phyloP scores from a whole-genome alignment of 1,284 basidiomycete genomes.

The Fereydounia khargensis region DNA sequence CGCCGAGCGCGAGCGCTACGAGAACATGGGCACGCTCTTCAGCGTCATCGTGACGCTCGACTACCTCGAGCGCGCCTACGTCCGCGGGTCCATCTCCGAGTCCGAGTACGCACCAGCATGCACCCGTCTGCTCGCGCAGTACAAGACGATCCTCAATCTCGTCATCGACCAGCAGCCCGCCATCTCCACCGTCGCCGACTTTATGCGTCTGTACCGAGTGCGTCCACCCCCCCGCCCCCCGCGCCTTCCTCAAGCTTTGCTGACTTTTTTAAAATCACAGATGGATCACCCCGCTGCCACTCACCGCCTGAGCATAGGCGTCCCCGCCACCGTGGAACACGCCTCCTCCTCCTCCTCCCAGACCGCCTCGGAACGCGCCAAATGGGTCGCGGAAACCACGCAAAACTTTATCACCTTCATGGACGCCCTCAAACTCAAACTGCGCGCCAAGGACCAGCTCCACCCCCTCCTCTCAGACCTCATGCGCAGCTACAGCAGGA shows the following conservation, averaged over 20 bases:
- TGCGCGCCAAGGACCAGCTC: conserved; percentile 93
- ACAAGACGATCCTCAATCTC: conserved; percentile 93
- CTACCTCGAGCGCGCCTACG: conserved; percentile 91
- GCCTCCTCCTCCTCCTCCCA: conserved; percentile 61
- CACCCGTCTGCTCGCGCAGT: conserved; percentile 84
- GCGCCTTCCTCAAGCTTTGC: too few species aligned
- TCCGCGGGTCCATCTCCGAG: conserved; percentile 80
- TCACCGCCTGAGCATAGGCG: conserved; percentile 84
- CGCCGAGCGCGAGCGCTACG: conserved; percentile 83
- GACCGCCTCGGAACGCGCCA: conserved; percentile 73
- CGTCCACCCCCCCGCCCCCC: too few species aligned
- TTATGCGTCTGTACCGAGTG: conserved; percentile 86
- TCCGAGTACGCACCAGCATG: conserved; percentile 96
- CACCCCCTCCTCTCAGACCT: conserved; percentile 92
- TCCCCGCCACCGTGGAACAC: conserved; percentile 95
- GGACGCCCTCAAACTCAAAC: conserved; percentile 88
- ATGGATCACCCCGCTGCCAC: conserved; percentile 93
- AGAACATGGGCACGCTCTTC: conserved; percentile 84
- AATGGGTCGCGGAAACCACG: conserved; percentile 98
- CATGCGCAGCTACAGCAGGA: conserved; percentile 67
- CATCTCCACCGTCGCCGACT: conserved; percentile 60
- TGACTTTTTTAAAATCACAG: conserved; percentile 48
- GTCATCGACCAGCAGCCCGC: conserved; percentile 73
- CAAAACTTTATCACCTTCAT: conserved; percentile 95
- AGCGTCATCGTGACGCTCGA: conserved; percentile 87